These are phyloP conservation scores for Mucor ambiguus DNA, from an alignment of 371 early-diverging fungal genomes.

Conservation along the genomic window DNA sequence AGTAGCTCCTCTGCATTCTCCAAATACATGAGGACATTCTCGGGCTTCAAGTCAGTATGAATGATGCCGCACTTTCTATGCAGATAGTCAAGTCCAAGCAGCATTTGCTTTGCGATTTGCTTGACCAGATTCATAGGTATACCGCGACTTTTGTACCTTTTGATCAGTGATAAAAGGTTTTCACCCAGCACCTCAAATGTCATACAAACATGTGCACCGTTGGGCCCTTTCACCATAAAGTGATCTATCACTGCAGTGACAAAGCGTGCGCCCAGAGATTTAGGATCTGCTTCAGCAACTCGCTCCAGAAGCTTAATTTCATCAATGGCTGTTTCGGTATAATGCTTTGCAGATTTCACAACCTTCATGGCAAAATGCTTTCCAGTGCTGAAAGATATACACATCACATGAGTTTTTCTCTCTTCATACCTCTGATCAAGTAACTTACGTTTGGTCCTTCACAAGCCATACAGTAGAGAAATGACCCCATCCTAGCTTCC, in stretches of 20 bases:
- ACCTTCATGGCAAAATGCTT: slow-evolving; percentile 95
- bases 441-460: slow-evolving; percentile 68
- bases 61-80: slow-evolving; percentile 95
- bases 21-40: slow-evolving; percentile 91
- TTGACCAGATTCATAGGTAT: slow-evolving; percentile 87
- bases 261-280: slow-evolving; percentile 59
- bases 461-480: slow-evolving; percentile 99
- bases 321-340: slow-evolving; percentile 95
- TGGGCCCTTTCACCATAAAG: slow-evolving; percentile 87
- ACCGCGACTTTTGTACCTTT: slow-evolving; percentile 76
- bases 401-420: background rate
- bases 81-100: slow-evolving; percentile 91
- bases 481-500: slow-evolving; percentile 99
- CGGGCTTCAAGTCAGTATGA: slow-evolving; percentile 99
- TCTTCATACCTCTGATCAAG: background rate
- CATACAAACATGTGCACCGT: slow-evolving; percentile 96
- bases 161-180: slow-evolving; percentile 87
- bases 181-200: slow-evolving; percentile 97
- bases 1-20: slow-evolving; percentile 81
- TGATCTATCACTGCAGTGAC: slow-evolving; percentile 89
- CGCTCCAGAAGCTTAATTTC: slow-evolving; percentile 91
- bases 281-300: slow-evolving; percentile 71
- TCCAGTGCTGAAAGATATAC: slow-evolving; percentile 41
- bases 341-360: slow-evolving; percentile 93
- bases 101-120: slow-evolving; percentile 85